Conservation (phyloP, 1,139 yeast genomes). For the Taiozyma sp. region DNA sequence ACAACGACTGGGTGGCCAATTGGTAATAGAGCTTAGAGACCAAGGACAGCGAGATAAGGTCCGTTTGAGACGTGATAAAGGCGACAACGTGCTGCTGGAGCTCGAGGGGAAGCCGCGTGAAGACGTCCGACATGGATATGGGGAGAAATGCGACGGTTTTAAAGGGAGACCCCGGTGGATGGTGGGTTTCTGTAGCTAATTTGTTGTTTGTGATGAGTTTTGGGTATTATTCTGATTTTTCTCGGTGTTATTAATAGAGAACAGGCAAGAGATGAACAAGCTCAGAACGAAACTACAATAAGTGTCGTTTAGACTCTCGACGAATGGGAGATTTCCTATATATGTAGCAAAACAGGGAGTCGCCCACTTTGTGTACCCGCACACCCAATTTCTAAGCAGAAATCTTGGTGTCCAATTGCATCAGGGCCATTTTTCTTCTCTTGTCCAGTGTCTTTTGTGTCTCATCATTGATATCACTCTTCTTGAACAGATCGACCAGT, state of each 20-base stretch:
- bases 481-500: constrained; percentile 7
- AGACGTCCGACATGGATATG: neutral
- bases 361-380: no score
- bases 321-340: no score
- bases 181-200: neutral
- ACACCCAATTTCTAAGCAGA: neutral
- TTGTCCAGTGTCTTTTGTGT: constrained; percentile 29
- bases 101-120: constrained; percentile 10
- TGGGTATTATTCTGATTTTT: neutral
- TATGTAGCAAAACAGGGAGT: no score
- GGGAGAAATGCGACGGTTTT: neutral
- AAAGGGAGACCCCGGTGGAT: neutral
- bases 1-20: constrained; percentile 14
- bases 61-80: constrained; percentile 9
- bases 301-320: no score
- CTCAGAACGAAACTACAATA: no score
- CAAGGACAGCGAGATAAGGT: constrained; percentile 8
- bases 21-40: constrained; percentile 13
- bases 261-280: no score
- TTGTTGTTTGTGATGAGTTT: neutral
- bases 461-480: constrained; percentile 22
- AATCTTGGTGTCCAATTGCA: constrained; percentile 30
- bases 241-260: no score
- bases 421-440: constrained; percentile 38
- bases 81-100: constrained; percentile 7